Percentiles rank a stretch among this genome's conserved stretches.
Evolutionary conservation across 2,329 filamentous ascomycete species (phyloP).

Genomic region (Diplodia mutila): DNA sequence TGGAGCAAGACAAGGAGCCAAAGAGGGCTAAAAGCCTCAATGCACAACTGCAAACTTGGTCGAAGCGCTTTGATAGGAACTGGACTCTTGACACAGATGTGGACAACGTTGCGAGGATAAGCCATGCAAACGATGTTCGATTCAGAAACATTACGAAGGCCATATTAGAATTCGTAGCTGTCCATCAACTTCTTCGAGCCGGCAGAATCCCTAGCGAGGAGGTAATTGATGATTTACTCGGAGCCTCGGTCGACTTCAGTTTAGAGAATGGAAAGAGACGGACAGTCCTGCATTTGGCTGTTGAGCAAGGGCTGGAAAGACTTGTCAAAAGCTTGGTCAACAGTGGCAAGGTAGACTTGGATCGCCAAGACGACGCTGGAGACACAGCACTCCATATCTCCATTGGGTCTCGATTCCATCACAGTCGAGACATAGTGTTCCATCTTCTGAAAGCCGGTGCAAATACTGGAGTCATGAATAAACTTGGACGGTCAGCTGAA

Average conservation of each 20-base stretch:
- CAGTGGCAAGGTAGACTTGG: conserved; percentile 9
- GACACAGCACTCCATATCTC: conserved; percentile 5
- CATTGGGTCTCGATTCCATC: neutral
- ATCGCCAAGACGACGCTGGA: neutral
- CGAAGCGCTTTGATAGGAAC: neutral
- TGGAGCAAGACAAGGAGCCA: neutral
- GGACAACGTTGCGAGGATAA: neutral
- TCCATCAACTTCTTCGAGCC: neutral
- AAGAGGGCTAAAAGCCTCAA: neutral
- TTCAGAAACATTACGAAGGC: conserved; percentile 1
- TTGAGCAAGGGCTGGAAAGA: neutral
- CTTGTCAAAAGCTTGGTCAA: neutral
- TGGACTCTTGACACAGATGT: neutral
- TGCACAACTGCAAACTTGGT: neutral
- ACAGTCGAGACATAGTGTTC: neutral
- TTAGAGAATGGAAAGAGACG: neutral
- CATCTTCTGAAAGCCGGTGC: neutral
- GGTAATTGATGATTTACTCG: neutral
- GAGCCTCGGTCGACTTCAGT: neutral
- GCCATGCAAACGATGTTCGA: neutral
- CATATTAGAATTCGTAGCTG: neutral
- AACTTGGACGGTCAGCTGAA: neutral
- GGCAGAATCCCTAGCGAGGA: neutral
- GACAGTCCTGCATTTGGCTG: neutral
- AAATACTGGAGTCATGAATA: neutral